Evolutionary conservation across 1,284 basidiomycete species (phyloP), one percentile per base, ranked within the genome.

Genomic region (Moniliophthora roreri): DNA sequence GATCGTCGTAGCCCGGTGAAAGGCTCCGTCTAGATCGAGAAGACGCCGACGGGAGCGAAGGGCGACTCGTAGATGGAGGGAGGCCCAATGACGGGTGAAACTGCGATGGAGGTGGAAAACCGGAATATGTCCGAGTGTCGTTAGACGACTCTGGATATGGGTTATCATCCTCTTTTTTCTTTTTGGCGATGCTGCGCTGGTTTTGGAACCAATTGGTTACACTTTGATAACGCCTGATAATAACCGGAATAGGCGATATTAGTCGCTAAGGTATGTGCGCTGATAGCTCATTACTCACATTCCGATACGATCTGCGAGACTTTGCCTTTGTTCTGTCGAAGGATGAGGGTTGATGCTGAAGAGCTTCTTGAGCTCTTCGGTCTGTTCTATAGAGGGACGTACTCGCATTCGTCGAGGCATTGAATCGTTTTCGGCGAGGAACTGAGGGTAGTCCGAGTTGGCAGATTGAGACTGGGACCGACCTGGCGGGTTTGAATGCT

Each of bases 181-280:
- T 87, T 72, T 82, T 87, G 38, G 84, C 81, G 61, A 85, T 78
- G 65, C 83, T 87, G 62, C 84, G 84, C 66, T 90, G 87, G 63
- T 89, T 89, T 75, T 89, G 87, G 68, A 91, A 90, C 89, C 88
- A 90, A 65, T 89, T 89, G 2, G 84, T 88, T 56, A 91, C 82
- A 55, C 82, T 87, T 69, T 87, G 82, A 69, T 86, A 79, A 58
- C 80, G 83, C 86, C 87, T 90, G 61, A 47, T 57, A 64, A 57
- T 63, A 51, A 63, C 52, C 55, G 57, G 50, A 60, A 59, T 50
- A 50, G 46, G 47, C 48, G 53, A 58, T 53, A 62, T 56, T 50
- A 60, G 63, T 52, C 62, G 64, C 57, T 58, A 53, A 38, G 18
- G 26, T 20, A 34, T 34, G 13, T 32, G 41, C 5, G 20, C 26